A percentile compares a stretch with the other conserved stretches of the same genome.
Conservation (phyloP, 441 rosid genomes). For the Jatropha multifida region DNA sequence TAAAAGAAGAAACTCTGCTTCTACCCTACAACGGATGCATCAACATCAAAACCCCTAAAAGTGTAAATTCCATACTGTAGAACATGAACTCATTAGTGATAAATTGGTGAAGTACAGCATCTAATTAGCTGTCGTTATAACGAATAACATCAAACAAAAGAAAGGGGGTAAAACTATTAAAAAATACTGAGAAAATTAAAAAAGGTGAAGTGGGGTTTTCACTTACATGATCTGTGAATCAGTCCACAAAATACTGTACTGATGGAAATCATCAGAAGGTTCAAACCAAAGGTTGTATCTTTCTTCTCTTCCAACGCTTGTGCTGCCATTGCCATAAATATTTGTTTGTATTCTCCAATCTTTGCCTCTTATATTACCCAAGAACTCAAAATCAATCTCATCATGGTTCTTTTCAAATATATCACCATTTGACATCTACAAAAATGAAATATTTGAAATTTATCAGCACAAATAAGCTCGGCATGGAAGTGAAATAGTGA, state of each 20-base stretch:
- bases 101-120: constrained; percentile 12
- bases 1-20: constrained; percentile 23
- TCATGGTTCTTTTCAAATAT: constrained; percentile 89
- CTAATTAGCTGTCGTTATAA: constrained; percentile 7
- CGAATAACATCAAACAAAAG: background rate
- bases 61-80: constrained; percentile 20
- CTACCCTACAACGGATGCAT: constrained; percentile 15
- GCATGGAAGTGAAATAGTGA: background rate
- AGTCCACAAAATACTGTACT: constrained; percentile 93
- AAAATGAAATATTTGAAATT: constrained; percentile 2
- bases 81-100: constrained; percentile 15
- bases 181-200: background rate
- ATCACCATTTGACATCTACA: constrained; percentile 96
- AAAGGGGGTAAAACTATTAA: background rate
- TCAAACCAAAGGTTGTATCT: constrained; percentile 96
- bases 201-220: constrained; percentile 10
- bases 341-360: constrained; percentile 99
- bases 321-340: constrained; percentile 95
- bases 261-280: constrained; percentile 91
- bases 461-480: background rate
- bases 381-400: constrained; percentile 95
- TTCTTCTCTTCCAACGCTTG: constrained; percentile 88
- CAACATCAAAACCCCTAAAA: constrained; percentile 21
- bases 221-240: constrained; percentile 83
- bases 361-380: constrained; percentile 97